phyloP scores from a whole-genome alignment of 768 basidiomycete genomes.

The Phylloporus sp. region DNA sequence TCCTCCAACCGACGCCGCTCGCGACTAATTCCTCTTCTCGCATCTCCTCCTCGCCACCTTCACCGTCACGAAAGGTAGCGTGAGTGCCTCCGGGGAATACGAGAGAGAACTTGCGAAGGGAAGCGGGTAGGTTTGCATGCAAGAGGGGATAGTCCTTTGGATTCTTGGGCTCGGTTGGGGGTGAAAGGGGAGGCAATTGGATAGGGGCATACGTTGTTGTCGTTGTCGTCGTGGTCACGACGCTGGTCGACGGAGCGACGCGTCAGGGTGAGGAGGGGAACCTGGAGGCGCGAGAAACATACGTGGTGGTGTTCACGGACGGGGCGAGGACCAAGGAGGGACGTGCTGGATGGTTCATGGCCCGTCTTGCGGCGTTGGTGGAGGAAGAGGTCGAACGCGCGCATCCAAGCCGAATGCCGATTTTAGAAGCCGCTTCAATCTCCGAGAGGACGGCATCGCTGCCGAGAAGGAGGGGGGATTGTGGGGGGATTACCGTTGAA shows the following conservation, averaged over 20 bases:
- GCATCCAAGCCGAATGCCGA: slow-evolving; percentile 28
- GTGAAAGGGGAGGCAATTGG: slow-evolving; percentile 66
- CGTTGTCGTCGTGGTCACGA: slow-evolving; percentile 88
- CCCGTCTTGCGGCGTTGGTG: slow-evolving; percentile 27
- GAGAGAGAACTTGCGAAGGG: slow-evolving; percentile 68
- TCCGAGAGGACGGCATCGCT: slow-evolving; percentile 20
- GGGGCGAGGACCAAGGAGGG: slow-evolving; percentile 72
- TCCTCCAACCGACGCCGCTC: slow-evolving; percentile 67
- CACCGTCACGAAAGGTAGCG: slow-evolving; percentile 74
- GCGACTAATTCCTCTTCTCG: slow-evolving; percentile 65
- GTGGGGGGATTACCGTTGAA: background rate
- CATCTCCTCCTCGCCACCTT: slow-evolving; percentile 58
- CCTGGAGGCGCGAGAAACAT: slow-evolving; percentile 27
- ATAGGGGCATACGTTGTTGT: slow-evolving; percentile 90
- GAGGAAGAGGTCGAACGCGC: slow-evolving; percentile 25
- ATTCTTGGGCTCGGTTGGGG: slow-evolving; percentile 68
- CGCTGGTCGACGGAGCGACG: slow-evolving; percentile 41
- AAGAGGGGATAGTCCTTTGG: slow-evolving; percentile 76
- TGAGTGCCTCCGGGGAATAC: slow-evolving; percentile 76
- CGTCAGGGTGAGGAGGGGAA: slow-evolving; percentile 16
- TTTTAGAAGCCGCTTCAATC: slow-evolving; percentile 25
- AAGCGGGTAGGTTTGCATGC: slow-evolving; percentile 67
- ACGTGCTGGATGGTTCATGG: slow-evolving; percentile 59
- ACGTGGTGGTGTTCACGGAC: slow-evolving; percentile 84
- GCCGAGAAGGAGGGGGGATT: slow-evolving; percentile 7